Evolutionary conservation across 202 grass and related monocot genomes (phyloP), one percentile per base, ranked within the genome.

Genomic region (Saccharum hybrid): DNA sequence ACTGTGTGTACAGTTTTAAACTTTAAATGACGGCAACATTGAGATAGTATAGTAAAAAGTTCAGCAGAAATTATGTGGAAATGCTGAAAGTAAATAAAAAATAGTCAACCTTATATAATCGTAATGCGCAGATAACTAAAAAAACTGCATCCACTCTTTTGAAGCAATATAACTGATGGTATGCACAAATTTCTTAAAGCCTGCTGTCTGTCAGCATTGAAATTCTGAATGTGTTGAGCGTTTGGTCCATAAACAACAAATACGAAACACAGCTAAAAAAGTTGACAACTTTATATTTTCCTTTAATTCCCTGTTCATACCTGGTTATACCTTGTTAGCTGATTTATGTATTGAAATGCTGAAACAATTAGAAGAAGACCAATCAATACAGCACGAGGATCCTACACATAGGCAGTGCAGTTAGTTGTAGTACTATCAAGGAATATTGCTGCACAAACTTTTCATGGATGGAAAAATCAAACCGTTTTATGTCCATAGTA

Each of bases 271-370:
- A 82, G 2, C 41, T 56, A 45, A 45, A 63, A 52, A 63, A 36
- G 63, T 21, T 22, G 15, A 68, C 40, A 48, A 51, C 41, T 57
- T 36, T 39, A 74, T 59, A 39, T 81, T 81, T 9, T 7, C 14
- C 48, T 83, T 6, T 38, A 13, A 59, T 80, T 75, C 61, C 59
- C 49, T 84, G 63, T 63, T 7, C 59, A 67, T 93, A 98, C 96
- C 92, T 98, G 92, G 68, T 77, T 95, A 76, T 98, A 95, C 60
- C 88, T 87, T 56, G 81, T 85, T 81, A 90, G 88, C 62, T 98
- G 96, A 78, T 92, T 89, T 84, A 98, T 80, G 92, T 98, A 98
- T 82, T 95, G 96, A 63, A 98, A 90, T 81, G 86, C 88, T 68
- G 96, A 94, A 88, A 73, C 45, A n/a, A 73, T 73, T 73, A 94